phyloP scores from a whole-genome alignment of 768 basidiomycete species.

The Termitomyces sp. region DNA sequence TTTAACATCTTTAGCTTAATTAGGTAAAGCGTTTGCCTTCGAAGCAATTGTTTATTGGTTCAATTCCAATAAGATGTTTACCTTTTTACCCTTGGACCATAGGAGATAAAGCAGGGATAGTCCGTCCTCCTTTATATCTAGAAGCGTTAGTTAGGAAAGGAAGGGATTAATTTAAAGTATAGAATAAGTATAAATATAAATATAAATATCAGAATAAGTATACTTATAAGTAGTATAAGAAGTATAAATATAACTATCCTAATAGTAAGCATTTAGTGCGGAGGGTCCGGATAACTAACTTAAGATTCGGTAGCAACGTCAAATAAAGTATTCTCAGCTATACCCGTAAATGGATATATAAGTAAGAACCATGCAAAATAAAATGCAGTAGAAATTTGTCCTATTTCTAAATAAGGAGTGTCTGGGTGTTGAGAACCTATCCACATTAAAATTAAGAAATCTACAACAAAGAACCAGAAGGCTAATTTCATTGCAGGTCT shows the following conservation, averaged over 20 bases:
- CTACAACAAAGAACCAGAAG: neutral
- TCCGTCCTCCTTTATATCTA: too few relatives aligned
- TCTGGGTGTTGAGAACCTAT: constrained; percentile 1
- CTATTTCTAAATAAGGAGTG: neutral
- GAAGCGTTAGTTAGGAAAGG: too few relatives aligned
- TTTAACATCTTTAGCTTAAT: neutral
- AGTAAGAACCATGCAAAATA: constrained; percentile 11
- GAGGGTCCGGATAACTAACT: neutral
- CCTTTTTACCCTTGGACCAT: neutral
- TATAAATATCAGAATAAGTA: too few relatives aligned
- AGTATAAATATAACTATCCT: too few relatives aligned
- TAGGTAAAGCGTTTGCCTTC: neutral
- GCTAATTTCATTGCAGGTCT: neutral
- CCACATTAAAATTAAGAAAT: neutral
- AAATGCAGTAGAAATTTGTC: constrained; percentile 4
- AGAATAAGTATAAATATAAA: too few relatives aligned
- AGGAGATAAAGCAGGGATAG: neutral
- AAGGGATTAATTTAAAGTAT: too few relatives aligned
- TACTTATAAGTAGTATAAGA: too few relatives aligned
- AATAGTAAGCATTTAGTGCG: too few relatives aligned
- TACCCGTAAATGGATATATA: constrained; percentile 1
- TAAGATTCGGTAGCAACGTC: constrained; percentile 5
- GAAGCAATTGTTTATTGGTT: neutral
- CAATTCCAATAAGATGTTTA: neutral
- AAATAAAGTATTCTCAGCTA: constrained; percentile 10